These are phyloP conservation scores for Hypoxylon intermedium DNA, from an alignment of 495 filamentous ascomycete genomes.

Conservation along the genomic window DNA sequence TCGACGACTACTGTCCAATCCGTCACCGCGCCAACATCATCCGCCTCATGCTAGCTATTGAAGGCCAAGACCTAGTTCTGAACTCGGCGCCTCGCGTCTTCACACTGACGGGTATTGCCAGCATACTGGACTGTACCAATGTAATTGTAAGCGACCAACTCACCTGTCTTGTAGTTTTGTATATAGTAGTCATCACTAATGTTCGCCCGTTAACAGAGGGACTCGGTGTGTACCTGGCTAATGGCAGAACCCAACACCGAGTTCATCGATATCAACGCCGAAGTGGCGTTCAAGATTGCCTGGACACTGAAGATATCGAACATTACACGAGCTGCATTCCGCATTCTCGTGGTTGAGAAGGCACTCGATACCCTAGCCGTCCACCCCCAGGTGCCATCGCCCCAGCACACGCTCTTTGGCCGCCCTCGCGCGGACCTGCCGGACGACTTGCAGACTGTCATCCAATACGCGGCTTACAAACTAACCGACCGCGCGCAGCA, in stretches of 20 bases:
- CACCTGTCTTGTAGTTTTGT: background rate
- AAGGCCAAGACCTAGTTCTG: slow-evolving; percentile 57
- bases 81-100: slow-evolving; percentile 71
- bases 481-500: slow-evolving; percentile 31
- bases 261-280: slow-evolving; percentile 56
- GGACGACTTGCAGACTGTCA: slow-evolving; percentile 40
- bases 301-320: slow-evolving; percentile 45
- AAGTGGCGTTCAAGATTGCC: slow-evolving; percentile 52
- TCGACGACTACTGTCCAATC: slow-evolving; percentile 64
- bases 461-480: slow-evolving; percentile 42
- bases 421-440: slow-evolving; percentile 32
- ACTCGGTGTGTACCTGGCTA: slow-evolving; percentile 48
- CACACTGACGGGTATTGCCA: slow-evolving; percentile 67
- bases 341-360: slow-evolving; percentile 53
- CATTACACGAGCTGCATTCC: slow-evolving; percentile 48
- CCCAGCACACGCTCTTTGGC: slow-evolving; percentile 30
- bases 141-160: slow-evolving; percentile 44
- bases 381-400: background rate
- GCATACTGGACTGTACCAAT: slow-evolving; percentile 59
- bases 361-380: slow-evolving; percentile 36
- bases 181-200: background rate
- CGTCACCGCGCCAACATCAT: slow-evolving; percentile 68
- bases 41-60: slow-evolving; percentile 61
- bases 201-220: slow-evolving; percentile 28
- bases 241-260: slow-evolving; percentile 49